Base-by-base conservation (phyloP, 306 rosid genomes). In the Carpinus viminea region DNA sequence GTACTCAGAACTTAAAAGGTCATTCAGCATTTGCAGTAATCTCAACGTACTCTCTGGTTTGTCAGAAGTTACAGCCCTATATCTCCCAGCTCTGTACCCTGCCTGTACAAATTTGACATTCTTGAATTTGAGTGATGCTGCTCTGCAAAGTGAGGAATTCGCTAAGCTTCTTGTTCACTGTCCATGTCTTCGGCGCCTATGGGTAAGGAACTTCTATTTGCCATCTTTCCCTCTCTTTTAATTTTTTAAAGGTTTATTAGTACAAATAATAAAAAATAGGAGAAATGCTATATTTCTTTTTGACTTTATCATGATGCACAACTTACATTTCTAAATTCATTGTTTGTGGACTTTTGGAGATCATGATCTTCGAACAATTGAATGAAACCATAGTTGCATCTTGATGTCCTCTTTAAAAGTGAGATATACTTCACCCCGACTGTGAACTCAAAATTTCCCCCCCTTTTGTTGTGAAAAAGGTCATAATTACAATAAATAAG, bases 11-110 rank as follows among this genome's bases (percentile, higher is more conserved):
- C 94, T 93, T 34, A 89, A 82, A 86, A 83, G 80, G n/a, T 86
- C 92, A 24, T 89, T 93, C 74, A 81, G 15, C 74, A 87, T 79
- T 56, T 91, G 94, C 85, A 88, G 77, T 86, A 87, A 69, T 80
- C 88, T 93, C 66, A 86, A 85, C 61, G 83, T 91, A 31, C 91
- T 93, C 66, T 93, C 97, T 48, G 98, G 98, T 70, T 89, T 93
- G 61, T 91, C 92, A 88, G 90, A 73, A 62, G 88, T 87, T 79
- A 57, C 84, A 3, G 71, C 83, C 65, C 85, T 82, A 69, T 81
- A 78, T 82, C 93, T 91, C 48, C 91, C 90, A 78, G 91, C 78
- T 87, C 86, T 93, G 8, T 93, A 84, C 86, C 81, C 93, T 54
- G 91, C 89, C 62, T 88, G 94, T 76, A 41, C 88, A 57, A 88